Percentiles rank a stretch among this genome's conserved stretches.
phyloP scores from a whole-genome alignment of 208 protist genomes.

The Acanthamoeba castellanii region DNA sequence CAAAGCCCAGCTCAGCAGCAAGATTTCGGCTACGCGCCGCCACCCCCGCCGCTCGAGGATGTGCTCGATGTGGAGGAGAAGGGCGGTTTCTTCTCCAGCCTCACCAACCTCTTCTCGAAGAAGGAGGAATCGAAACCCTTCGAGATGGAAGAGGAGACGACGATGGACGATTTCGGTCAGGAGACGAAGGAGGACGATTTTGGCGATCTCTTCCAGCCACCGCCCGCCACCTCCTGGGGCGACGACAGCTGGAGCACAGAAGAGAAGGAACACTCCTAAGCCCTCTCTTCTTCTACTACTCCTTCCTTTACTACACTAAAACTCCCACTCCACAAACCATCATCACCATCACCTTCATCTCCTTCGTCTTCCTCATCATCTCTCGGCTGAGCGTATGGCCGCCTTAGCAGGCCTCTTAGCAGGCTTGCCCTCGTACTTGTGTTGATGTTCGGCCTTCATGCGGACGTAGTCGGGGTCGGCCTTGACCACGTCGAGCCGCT shows the following conservation, averaged over 20 bases:
- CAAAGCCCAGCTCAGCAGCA: constrained; percentile 32
- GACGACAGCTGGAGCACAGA: constrained; percentile 33
- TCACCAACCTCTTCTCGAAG: neutral
- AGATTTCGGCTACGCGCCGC: constrained; percentile 28
- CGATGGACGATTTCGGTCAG: neutral
- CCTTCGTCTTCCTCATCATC: too few relatives aligned
- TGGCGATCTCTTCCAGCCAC: constrained; percentile 51
- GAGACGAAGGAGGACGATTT: constrained; percentile 27
- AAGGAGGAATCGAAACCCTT: constrained; percentile 39
- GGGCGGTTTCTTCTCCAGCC: constrained; percentile 50
- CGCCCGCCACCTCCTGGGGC: neutral
- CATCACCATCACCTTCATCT: too few relatives aligned
- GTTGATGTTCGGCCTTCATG: constrained; percentile 8
- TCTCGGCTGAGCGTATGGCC: too few relatives aligned
- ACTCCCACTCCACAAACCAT: too few relatives aligned
- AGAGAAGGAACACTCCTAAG: constrained; percentile 45
- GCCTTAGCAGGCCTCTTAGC: too few relatives aligned
- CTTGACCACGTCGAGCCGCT: constrained; percentile 14
- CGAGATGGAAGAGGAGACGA: neutral
- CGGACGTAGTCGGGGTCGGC: neutral
- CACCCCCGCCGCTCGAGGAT: constrained; percentile 55
- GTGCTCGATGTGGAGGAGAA: constrained; percentile 55
- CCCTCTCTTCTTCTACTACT: neutral
- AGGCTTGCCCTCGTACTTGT: neutral
- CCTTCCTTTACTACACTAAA: neutral